These are phyloP conservation scores for Verbascum thapsus DNA, from an alignment of 257 asterid genomes.

Conservation along the genomic window DNA sequence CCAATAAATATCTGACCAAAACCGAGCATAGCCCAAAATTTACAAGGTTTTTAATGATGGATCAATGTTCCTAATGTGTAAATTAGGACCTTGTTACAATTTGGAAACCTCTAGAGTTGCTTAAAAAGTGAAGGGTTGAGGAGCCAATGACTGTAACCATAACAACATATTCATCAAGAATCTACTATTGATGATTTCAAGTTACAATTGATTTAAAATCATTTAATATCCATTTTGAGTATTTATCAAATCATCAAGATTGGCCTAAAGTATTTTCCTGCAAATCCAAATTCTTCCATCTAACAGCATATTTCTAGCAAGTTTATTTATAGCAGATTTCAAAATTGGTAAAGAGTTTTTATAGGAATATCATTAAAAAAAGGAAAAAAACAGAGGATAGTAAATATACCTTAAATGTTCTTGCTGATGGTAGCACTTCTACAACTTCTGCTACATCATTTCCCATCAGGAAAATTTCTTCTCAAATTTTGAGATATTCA, in stretches of 20 bases:
- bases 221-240: too few species aligned
- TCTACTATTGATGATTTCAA: too few species aligned
- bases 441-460: slow-evolving; percentile 44
- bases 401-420: slow-evolving; percentile 59
- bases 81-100: background rate
- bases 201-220: too few species aligned
- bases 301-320: background rate
- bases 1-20: too few species aligned
- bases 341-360: background rate
- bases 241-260: too few species aligned
- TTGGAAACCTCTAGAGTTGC: background rate
- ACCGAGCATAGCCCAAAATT: too few species aligned
- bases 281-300: background rate
- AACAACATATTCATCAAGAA: too few species aligned
- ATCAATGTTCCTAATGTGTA: slow-evolving; percentile 8
- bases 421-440: slow-evolving; percentile 51
- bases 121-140: background rate
- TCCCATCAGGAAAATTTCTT: slow-evolving; percentile 52
- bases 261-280: too few species aligned
- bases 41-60: background rate
- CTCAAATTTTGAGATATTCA: slow-evolving; percentile 20
- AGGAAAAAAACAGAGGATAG: slow-evolving; percentile 2
- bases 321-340: background rate
- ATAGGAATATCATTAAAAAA: background rate
- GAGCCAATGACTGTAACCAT: too few species aligned